Conservation (phyloP, 805 yeast species). For the Ogataea philodendri region DNA sequence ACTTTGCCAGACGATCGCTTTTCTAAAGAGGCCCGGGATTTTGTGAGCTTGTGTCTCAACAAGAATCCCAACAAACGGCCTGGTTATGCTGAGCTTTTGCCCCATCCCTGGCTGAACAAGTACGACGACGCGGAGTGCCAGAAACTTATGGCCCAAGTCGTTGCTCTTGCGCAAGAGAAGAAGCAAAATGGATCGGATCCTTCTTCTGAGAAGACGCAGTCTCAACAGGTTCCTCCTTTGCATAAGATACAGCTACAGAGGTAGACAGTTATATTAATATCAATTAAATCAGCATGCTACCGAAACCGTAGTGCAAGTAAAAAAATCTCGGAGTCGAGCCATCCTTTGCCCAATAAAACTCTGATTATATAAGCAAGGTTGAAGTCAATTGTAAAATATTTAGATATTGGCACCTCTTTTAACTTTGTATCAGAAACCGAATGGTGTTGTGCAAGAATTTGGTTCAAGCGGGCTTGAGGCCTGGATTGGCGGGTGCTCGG, state of each 20-base stretch:
- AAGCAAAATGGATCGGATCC: conserved; percentile 8
- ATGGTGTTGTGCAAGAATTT: conserved; percentile 4
- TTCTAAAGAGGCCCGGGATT: conserved; percentile 75
- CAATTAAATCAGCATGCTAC: conserved; percentile 5
- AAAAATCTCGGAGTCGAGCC: too few species aligned
- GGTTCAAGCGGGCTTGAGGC: background rate
- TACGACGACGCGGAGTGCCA: conserved; percentile 40
- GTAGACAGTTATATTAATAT: conserved; percentile 6
- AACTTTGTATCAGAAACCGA: too few species aligned
- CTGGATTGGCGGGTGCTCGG: background rate
- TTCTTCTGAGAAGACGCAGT: conserved; percentile 14
- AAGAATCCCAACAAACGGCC: conserved; percentile 84
- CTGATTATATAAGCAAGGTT: conserved; percentile 5
- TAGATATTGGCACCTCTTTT: too few species aligned
- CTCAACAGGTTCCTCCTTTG: conserved; percentile 23
- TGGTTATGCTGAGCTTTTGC: conserved; percentile 66
- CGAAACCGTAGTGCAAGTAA: too few species aligned
- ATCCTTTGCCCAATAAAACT: conserved; percentile 5
- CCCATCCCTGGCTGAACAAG: conserved; percentile 79
- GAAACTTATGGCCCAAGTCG: conserved; percentile 30
- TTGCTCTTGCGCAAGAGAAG: conserved; percentile 36
- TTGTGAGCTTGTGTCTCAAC: conserved; percentile 72
- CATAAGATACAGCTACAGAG: conserved; percentile 22
- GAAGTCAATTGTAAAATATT: too few species aligned
- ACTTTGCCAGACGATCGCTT: conserved; percentile 59